Evolutionary conservation across 108 stramenopile genomes (phyloP), one percentile per base, ranked within the genome.

Genomic region (Cyclotella atomus): DNA sequence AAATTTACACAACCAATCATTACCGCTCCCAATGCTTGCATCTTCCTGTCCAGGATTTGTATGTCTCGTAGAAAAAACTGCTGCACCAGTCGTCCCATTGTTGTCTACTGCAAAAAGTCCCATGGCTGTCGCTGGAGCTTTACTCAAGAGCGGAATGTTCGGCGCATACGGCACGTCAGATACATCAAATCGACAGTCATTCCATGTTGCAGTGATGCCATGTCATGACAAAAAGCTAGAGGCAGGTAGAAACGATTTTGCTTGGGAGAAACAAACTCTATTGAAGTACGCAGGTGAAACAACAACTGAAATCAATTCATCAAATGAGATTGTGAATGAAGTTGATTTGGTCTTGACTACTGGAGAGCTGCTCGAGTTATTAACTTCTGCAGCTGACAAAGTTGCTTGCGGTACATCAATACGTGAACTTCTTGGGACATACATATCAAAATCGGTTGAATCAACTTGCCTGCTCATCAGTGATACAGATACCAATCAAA

Each of bases 191-290:
- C 52, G 21, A 17, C 45, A 68, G 14, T 61, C 68, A 27, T 77
- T 57, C 82, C 76, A 73, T 70, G 80, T 82, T 56, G 92, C 96
- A 10, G 85, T 99, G 60, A 95, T 95, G 95, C 98, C 98, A 15
- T 99, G 99, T 87, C 96, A 96, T 70, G 99, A 99, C 81, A 99
- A 99, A 70, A 99, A 99, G 83, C 79, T 99, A 27, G 99, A 99
- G 89, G 98, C 98, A 8, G 89, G 94, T 16, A 88, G 99, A 32
- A 83, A 83, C 54, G 97, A 97, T 68, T 89, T 96, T 81, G 68
- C 76, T 15, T 75, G 76, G 75, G 79, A 81, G 57, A 47, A 30
- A 41, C 77, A 69, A 32, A 45, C 72, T 36, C 43, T 80, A 36
- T 57, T 75, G 46, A 68, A 69, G 36, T 79, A 81, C 25, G 57